These are phyloP conservation scores for Paulownia fortunei DNA, from an alignment of 257 asterid species.

Conservation along the genomic window DNA sequence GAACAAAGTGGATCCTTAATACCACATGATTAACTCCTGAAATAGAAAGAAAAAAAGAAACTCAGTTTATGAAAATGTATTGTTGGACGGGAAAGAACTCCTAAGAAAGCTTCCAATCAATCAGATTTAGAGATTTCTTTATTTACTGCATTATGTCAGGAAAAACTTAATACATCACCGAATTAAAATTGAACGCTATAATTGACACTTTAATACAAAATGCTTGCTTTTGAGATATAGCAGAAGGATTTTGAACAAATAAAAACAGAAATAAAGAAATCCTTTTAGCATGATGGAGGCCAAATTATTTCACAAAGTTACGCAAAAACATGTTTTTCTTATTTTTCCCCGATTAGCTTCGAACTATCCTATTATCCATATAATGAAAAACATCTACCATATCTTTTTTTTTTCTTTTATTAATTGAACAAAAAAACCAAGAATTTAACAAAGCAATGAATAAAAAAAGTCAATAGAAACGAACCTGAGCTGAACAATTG, in stretches of 20 bases:
- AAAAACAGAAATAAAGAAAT: conserved; percentile 5
- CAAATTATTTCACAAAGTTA: too few species aligned
- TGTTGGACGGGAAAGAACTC: not conserved
- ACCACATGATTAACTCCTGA: not conserved
- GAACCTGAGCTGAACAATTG: conserved; percentile 85
- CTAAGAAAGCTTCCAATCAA: not conserved
- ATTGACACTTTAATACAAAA: not conserved
- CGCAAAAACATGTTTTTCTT: too few species aligned
- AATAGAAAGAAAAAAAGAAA: not conserved
- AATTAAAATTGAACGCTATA: not conserved
- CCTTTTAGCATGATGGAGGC: conserved; percentile 13
- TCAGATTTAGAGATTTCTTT: not conserved
- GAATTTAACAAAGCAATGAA: not conserved
- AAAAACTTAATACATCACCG: not conserved
- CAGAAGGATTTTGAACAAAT: not conserved
- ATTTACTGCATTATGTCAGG: not conserved
- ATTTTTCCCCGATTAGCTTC: too few species aligned
- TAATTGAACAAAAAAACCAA: not conserved
- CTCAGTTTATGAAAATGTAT: not conserved
- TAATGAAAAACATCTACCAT: not conserved
- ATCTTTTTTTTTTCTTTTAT: not conserved
- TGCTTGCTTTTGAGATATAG: not conserved
- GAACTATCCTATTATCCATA: not conserved
- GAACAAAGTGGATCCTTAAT: not conserved
- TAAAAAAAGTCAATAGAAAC: conserved; percentile 11